Conservation (phyloP, 1,284 basidiomycete species). For the Cryptococcus jaspeensis region DNA sequence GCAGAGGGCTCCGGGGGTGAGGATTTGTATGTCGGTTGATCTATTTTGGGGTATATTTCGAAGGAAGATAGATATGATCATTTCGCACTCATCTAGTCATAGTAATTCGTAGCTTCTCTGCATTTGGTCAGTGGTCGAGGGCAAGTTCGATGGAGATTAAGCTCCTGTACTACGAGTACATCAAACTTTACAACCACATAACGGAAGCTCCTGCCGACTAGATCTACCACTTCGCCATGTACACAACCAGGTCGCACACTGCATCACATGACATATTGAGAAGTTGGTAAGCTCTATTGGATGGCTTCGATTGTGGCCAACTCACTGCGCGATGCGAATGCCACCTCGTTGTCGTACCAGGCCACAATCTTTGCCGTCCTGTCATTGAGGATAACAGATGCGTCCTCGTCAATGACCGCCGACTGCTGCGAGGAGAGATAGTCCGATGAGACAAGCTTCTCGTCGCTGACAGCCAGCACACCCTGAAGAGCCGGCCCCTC, state of each 20-base stretch:
- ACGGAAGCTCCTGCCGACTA: no score
- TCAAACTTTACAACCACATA: no score
- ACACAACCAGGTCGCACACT: conserved; percentile 32
- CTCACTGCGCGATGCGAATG: conserved; percentile 37
- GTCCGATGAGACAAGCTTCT: conserved; percentile 52
- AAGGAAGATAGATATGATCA: no score
- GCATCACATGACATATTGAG: conserved; percentile 4
- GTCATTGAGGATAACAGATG: conserved; percentile 45
- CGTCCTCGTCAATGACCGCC: conserved; percentile 48
- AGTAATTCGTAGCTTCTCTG: no score
- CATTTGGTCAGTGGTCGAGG: no score
- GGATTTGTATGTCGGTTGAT: no score
- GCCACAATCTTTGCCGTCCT: conserved; percentile 49
- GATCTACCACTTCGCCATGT: conserved; percentile 22
- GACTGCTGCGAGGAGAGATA: conserved; percentile 44
- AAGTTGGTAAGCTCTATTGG: background rate
- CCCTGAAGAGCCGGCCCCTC: conserved; percentile 24
- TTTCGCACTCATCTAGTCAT: no score
- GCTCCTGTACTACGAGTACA: no score
- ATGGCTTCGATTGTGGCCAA: background rate
- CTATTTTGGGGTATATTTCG: no score
- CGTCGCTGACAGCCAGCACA: conserved; percentile 48
- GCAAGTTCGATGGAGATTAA: no score
- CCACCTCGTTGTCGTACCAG: conserved; percentile 52
- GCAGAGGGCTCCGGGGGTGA: background rate